Base-by-base conservation (phyloP, 371 early-diverging fungal genomes). In the Encephalitozoon romaleae region DNA sequence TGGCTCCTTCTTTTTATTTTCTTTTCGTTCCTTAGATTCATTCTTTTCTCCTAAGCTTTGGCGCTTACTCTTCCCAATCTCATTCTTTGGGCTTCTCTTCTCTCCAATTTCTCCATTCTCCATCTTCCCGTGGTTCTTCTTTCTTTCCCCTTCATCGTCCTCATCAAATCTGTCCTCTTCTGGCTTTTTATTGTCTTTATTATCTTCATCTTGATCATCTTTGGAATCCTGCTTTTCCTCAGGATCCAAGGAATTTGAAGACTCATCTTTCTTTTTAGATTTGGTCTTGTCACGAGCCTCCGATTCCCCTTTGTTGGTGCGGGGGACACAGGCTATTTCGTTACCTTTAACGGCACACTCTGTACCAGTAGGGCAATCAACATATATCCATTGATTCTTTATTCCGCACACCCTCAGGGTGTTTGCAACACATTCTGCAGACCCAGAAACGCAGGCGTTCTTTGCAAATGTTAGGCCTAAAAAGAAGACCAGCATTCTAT, bases 391-490 rank as follows among this genome's bases (percentile, higher is more conserved):
- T 6, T 75, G 43, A 12, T 77, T 79, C 39, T 79, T 76, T 43
- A 76, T 63, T 55, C 73, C 81, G 65, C 83, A 83, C 18, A 81
- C 54, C 11, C 70, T 51, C 63, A 81, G 51, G 28, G 64, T 72
- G 51, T 81, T 79, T 41, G 67, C 73, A 15, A 21, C 51, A 72
- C 83, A 83, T 54, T 75, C 70, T 26, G 72, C 26, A 21, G 81
- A 75, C 38, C 83, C 83, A 0, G 78, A 72, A n/a, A 76, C 55
- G 74, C 83, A 82, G 1, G 30, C 32, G 65, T 79, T 52, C n/a
- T 74, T 70, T 6, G 39, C 52, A 47, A 43, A 39, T 59, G 59
- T 38, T 6, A 59, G 30, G 32, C 59, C 59, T n/a, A 41, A 21
- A 9, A 67, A 41, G 32, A 67, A 41, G 39, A 51, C 32, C 51